These are phyloP conservation scores for Aspergillus ochraceus DNA, from an alignment of 2,329 filamentous ascomycete species.

Conservation along the genomic window DNA sequence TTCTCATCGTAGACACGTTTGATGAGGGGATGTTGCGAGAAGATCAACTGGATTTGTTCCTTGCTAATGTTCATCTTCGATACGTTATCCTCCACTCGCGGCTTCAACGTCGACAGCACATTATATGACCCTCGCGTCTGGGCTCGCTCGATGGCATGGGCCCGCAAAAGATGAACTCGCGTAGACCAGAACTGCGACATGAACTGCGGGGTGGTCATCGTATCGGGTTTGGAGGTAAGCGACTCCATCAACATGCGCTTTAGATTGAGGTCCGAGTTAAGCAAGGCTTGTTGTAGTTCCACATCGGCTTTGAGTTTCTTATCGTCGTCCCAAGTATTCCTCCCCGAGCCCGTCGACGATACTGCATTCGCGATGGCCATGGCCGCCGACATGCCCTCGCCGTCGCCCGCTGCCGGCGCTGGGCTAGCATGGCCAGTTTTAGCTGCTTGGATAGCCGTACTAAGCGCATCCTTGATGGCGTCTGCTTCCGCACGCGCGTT, in stretches of 20 bases:
- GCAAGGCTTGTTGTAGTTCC: slow-evolving; percentile 80
- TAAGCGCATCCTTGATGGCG: slow-evolving; percentile 77
- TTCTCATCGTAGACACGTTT: slow-evolving; percentile 90
- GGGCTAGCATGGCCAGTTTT: slow-evolving; percentile 53
- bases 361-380: slow-evolving; percentile 78
- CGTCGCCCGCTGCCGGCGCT: slow-evolving; percentile 35
- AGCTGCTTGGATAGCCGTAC: slow-evolving; percentile 69
- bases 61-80: slow-evolving; percentile 81
- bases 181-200: slow-evolving; percentile 94
- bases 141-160: slow-evolving; percentile 83
- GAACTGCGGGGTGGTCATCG: slow-evolving; percentile 77
- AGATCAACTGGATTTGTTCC: slow-evolving; percentile 90
- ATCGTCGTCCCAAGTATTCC: slow-evolving; percentile 77
- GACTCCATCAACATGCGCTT: slow-evolving; percentile 86
- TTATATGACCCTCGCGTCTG: slow-evolving; percentile 92
- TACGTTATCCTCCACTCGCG: slow-evolving; percentile 70
- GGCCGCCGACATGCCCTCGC: slow-evolving; percentile 60
- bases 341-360: slow-evolving; percentile 45
- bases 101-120: slow-evolving; percentile 85
- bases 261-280: slow-evolving; percentile 74
- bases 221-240: slow-evolving; percentile 76
- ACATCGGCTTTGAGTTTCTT: slow-evolving; percentile 73
- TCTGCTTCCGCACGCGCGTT: slow-evolving; percentile 82
- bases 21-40: slow-evolving; percentile 88
- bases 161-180: slow-evolving; percentile 78